Conservation (phyloP, 768 basidiomycete species). For the Amanita rimosa region DNA sequence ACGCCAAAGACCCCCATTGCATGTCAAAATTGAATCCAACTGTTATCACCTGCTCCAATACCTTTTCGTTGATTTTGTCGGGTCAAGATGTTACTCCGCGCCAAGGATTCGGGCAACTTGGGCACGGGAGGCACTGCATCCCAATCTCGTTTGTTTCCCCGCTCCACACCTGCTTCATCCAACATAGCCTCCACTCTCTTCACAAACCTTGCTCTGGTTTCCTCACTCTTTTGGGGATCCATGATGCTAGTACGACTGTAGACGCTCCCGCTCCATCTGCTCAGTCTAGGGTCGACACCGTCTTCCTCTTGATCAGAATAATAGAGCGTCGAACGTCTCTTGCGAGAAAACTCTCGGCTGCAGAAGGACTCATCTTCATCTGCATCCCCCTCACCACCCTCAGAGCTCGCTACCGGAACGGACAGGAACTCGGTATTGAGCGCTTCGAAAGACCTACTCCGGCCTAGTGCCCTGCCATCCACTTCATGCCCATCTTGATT, state of each 20-base stretch:
- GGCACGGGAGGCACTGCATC: conserved; percentile 12
- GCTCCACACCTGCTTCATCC: conserved; percentile 24
- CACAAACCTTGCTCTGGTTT: conserved; percentile 37
- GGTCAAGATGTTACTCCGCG: conserved; percentile 1
- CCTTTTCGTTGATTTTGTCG: conserved; percentile 1
- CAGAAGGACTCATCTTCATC: conserved; percentile 8
- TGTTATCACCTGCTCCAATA: not conserved
- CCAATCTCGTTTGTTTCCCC: conserved; percentile 9
- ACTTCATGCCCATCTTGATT: not conserved
- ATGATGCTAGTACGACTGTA: conserved; percentile 43
- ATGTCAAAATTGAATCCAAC: not conserved
- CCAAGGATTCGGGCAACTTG: conserved; percentile 22
- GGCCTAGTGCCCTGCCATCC: conserved; percentile 4
- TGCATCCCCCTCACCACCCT: conserved; percentile 8
- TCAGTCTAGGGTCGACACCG: conserved; percentile 19
- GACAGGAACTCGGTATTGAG: not conserved
- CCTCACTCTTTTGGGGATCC: conserved; percentile 40
- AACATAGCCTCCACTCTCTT: conserved; percentile 42
- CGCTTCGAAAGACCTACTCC: conserved; percentile 4
- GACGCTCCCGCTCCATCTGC: conserved; percentile 34
- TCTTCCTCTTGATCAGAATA: conserved; percentile 11
- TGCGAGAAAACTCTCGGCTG: conserved; percentile 1
- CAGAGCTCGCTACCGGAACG: conserved; percentile 8
- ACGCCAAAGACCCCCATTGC: not conserved
- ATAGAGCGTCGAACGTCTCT: conserved; percentile 15